Conservation (phyloP, 192 early-diverging fungal species). For the Coemansia sp. region DNA sequence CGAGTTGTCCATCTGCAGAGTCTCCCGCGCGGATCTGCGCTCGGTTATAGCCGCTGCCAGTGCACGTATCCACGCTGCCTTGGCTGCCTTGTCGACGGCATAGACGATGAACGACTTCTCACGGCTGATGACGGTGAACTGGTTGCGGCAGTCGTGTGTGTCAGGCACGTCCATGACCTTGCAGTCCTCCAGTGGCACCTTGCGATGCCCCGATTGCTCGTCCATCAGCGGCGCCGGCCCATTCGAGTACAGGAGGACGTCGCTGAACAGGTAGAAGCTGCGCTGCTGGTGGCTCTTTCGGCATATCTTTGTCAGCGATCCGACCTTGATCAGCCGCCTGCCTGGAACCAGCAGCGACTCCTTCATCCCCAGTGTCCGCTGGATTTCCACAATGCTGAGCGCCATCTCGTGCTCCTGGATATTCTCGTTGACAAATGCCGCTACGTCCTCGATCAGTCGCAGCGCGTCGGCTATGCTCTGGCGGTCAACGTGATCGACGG, state of each 20-base stretch:
- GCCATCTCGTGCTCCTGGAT: slow-evolving; percentile 81
- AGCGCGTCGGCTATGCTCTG: slow-evolving; percentile 48
- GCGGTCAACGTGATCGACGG: slow-evolving; percentile 47
- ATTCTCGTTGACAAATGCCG: slow-evolving; percentile 77
- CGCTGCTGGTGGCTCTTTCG: slow-evolving; percentile 73
- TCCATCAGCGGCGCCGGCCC: slow-evolving; percentile 62
- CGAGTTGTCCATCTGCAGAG: slow-evolving; percentile 62
- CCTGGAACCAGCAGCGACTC: slow-evolving; percentile 75
- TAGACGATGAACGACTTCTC: slow-evolving; percentile 85
- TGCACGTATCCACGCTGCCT: slow-evolving; percentile 67
- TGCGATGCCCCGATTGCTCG: slow-evolving; percentile 71
- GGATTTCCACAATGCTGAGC: slow-evolving; percentile 69
- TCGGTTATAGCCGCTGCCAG: slow-evolving; percentile 63
- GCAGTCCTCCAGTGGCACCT: slow-evolving; percentile 65
- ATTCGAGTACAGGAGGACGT: slow-evolving; percentile 76
- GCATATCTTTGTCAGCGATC: slow-evolving; percentile 74
- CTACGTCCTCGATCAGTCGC: slow-evolving; percentile 62
- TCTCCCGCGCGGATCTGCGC: slow-evolving; percentile 59
- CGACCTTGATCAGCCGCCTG: slow-evolving; percentile 65
- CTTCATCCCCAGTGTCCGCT: slow-evolving; percentile 66
- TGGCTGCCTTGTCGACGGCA: slow-evolving; percentile 56
- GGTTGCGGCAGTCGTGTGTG: slow-evolving; percentile 59
- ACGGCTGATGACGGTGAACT: slow-evolving; percentile 77
- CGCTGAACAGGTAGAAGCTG: slow-evolving; percentile 74
- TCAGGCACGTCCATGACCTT: slow-evolving; percentile 60